phyloP scores from a whole-genome alignment of 2,329 filamentous ascomycete species.

The Colletotrichum sp. region DNA sequence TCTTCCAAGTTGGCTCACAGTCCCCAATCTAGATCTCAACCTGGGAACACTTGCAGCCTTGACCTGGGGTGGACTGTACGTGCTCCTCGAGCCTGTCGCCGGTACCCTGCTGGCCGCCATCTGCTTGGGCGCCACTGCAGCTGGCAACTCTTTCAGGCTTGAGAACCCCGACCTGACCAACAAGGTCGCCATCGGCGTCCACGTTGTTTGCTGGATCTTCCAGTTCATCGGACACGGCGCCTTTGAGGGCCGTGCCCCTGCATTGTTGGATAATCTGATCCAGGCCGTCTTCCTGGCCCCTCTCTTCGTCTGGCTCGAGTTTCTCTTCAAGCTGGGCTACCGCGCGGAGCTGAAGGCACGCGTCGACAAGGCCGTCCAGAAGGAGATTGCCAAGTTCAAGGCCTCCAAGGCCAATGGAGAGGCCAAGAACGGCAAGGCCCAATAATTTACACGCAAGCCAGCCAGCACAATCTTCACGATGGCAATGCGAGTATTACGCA shows the following conservation, averaged over 20 bases:
- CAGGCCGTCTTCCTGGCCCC: slow-evolving; percentile 93
- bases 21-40: slow-evolving; percentile 71
- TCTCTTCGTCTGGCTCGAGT: slow-evolving; percentile 96
- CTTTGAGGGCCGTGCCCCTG: slow-evolving; percentile 88
- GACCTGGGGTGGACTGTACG: slow-evolving; percentile 79
- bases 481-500: neutral
- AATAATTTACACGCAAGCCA: slow-evolving; percentile 36
- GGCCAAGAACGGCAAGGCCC: slow-evolving; percentile 55
- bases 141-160: slow-evolving; percentile 74
- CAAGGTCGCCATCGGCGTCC: slow-evolving; percentile 66
- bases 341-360: slow-evolving; percentile 84
- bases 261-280: slow-evolving; percentile 86
- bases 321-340: slow-evolving; percentile 90
- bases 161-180: slow-evolving; percentile 57
- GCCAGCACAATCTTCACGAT: neutral
- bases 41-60: slow-evolving; percentile 68
- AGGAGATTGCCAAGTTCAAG: slow-evolving; percentile 79
- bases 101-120: slow-evolving; percentile 79
- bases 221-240: slow-evolving; percentile 93
- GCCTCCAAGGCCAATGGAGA: slow-evolving; percentile 53
- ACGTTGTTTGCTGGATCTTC: slow-evolving; percentile 80
- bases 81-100: slow-evolving; percentile 93
- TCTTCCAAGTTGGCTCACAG: slow-evolving; percentile 69
- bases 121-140: slow-evolving; percentile 76
- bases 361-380: slow-evolving; percentile 76